Percentiles rank a stretch among this genome's conserved stretches.
Evolutionary conservation across 768 basidiomycete genomes (phyloP).

Genomic region (Tephrocybe sp.): DNA sequence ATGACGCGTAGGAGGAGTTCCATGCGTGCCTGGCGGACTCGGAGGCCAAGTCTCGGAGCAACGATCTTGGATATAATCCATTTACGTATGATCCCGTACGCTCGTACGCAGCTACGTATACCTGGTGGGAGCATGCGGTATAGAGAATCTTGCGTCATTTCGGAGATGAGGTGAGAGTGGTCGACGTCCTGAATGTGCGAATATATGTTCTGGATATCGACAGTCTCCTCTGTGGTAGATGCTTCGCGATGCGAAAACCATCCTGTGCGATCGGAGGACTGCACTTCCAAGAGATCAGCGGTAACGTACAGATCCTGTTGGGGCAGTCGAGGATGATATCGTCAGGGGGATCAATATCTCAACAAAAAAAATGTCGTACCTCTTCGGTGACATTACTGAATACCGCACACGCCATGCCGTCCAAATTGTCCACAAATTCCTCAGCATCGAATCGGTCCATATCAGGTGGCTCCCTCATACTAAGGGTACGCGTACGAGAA

Average conservation of each 20-base stretch:
- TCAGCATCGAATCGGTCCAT: constrained; percentile 64
- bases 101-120: constrained; percentile 74
- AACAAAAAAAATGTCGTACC: constrained; percentile 37
- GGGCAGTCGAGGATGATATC: neutral
- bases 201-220: constrained; percentile 82
- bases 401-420: constrained; percentile 74
- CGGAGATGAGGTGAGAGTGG: constrained; percentile 71
- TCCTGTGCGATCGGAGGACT: constrained; percentile 74
- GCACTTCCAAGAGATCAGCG: constrained; percentile 78
- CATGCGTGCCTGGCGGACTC: constrained; percentile 68
- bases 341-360: constrained; percentile 1
- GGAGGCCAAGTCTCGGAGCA: constrained; percentile 61
- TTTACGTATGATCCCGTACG: constrained; percentile 74
- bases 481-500: constrained; percentile 33
- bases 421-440: constrained; percentile 75
- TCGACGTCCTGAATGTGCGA: constrained; percentile 71
- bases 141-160: constrained; percentile 65
- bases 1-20: constrained; percentile 71
- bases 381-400: constrained; percentile 79
- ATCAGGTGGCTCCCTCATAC: constrained; percentile 54
- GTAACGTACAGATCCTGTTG: constrained; percentile 74
- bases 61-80: constrained; percentile 76
- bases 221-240: constrained; percentile 51
- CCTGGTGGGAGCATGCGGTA: constrained; percentile 77
- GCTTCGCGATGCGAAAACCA: constrained; percentile 73